Base-by-base conservation (phyloP, 2,329 filamentous ascomycete genomes). In the Hypoxylon sp. region DNA sequence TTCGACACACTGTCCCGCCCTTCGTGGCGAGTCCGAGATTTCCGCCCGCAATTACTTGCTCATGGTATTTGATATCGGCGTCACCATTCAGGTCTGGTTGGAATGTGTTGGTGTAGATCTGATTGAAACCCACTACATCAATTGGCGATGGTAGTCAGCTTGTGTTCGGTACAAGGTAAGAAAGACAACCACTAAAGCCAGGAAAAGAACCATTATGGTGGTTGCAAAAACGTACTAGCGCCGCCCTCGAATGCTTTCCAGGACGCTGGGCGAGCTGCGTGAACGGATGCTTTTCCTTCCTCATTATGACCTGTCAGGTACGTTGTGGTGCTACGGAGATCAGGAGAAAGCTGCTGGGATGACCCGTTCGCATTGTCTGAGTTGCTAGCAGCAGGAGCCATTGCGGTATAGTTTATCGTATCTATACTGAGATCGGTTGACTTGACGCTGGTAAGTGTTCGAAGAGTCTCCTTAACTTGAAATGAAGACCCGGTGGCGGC, bases 81-180 rank as follows among this genome's bases (percentile, higher is more conserved):
- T 76, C 71, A 36, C 55, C 40, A 62, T 72, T 73, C 13, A 78
- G 67, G 45, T 71, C 63, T 0, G 71, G 60, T 3, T 72, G 75
- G 52, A 73, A 71, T 35, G 57, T 31, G 19, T 75, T 78, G 8
- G 75, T 74, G 64, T 73, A 78, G 49, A 73, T 66, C 12, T 75
- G 69, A 47, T 68, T 66, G 61, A 76, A 73, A 42, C 64, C 69
- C 56, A 75, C 56, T 55, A 25, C 6, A 9, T 25, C n/a, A n/a
- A n/a, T 43, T 34, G 9, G 11, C 19, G 7, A 32, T 13, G 3
- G 13, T 5, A 4, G 16, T 7, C 21, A 25, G 43, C 53, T 15
- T 47, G 38, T 16, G 42, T 35, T 16, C 7, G 17, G 20, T 19
- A 13, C 12, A 12, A n/a, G 8, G 8, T 31, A 5, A 8, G 16